A percentile compares a stretch with the other conserved stretches of the same genome.
phyloP scores from a whole-genome alignment of 495 filamentous ascomycete species.

The Platismatia glauca region DNA sequence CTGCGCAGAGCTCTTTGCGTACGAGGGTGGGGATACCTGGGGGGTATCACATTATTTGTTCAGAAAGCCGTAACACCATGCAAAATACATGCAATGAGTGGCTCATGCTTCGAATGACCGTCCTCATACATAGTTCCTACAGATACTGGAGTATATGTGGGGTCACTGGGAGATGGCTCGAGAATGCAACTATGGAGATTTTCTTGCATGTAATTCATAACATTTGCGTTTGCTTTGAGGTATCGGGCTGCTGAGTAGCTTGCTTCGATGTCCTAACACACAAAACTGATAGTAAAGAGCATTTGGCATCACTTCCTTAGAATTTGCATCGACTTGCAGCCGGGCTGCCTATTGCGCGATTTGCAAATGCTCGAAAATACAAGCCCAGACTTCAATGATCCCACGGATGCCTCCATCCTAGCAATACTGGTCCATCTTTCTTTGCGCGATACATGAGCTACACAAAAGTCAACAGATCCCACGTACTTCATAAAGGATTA shows the following conservation, averaged over 20 bases:
- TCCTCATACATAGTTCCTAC: neutral
- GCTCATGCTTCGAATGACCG: neutral
- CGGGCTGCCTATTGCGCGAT: neutral
- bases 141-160: neutral
- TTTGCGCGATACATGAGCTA: conserved; percentile 93
- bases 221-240: neutral
- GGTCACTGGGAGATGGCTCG: neutral
- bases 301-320: neutral
- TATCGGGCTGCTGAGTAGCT: neutral
- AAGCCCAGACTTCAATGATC: conserved; percentile 63
- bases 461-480: conserved; percentile 18
- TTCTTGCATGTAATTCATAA: neutral
- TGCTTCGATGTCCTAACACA: neutral
- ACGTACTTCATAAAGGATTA: conserved; percentile 5
- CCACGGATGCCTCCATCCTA: conserved; percentile 98
- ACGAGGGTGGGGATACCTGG: conserved; percentile 52
- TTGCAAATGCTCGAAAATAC: conserved; percentile 26
- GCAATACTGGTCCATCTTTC: conserved; percentile 77
- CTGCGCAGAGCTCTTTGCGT: conserved; percentile 57
- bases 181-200: neutral
- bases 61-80: conserved; percentile 34
- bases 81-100: neutral
- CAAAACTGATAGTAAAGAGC: neutral
- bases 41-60: conserved; percentile 56
- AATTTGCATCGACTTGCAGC: neutral